Base-by-base conservation (phyloP, 2,329 filamentous ascomycete genomes). In the Alternaria brassicicola region DNA sequence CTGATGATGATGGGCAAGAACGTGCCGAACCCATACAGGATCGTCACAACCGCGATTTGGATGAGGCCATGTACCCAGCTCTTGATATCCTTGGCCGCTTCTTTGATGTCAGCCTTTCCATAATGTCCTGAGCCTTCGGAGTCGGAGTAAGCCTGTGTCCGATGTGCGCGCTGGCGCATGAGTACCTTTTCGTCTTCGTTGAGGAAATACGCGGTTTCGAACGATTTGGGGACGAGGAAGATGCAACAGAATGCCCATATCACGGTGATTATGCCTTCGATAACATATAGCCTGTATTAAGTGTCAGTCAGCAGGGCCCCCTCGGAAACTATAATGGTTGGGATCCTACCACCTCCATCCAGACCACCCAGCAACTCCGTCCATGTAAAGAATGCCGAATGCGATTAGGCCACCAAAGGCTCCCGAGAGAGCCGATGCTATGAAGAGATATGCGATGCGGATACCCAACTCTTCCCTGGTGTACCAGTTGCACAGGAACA, bases 1-100 rank as follows among this genome's bases (percentile, higher is more conserved):
- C 76, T 75, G 45, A 80, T 79, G 47, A 80, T 80, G 46, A 80
- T 78, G 0, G 78, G 78, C 2, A 80, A 62, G 47, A 80, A 80
- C 0, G 78, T 79, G 3, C 78, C 74, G 36, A 80, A 80, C 0
- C 55, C 55, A 42, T 79, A 80, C 9, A 79, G 57, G 12, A 79
- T 76, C 0, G 77, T 78, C 8, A 79, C 75, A 4, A 76, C 74
- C 8, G 68, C 71, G 55, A 81, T 79, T 50, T 80, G 78, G 15
- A 76, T 76, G 10, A 73, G 41, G 5, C 73, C 75, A 46, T 75
- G 73, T 1, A 70, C 15, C 73, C 72, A 76, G 46, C 65, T 71
- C 59, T 74, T 75, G 21, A 73, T 45, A 36, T 76, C 73, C 42
- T 67, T 71, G 0, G 70, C 71, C 3, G 73, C 74, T 50, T 70